phyloP scores from a whole-genome alignment of 2,329 filamentous ascomycete genomes.

The Penicillium rolfsii region DNA sequence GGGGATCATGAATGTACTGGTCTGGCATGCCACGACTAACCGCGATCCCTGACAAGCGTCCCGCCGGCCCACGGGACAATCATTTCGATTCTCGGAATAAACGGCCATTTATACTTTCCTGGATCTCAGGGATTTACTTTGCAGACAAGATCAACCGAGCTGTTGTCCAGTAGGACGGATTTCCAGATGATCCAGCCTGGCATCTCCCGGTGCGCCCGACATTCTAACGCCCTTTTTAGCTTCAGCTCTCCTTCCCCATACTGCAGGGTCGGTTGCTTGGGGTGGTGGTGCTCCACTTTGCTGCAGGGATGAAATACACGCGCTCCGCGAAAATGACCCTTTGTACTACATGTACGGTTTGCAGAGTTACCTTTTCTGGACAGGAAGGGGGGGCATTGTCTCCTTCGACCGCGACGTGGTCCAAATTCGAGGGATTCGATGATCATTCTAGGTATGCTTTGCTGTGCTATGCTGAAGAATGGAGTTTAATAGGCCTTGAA shows the following conservation, averaged over 20 bases:
- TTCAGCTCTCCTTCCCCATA: constrained; percentile 10
- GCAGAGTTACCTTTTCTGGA: background rate
- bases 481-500: constrained; percentile 12
- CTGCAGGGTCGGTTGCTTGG: constrained; percentile 1
- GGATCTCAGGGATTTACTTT: background rate
- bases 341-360: background rate
- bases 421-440: background rate
- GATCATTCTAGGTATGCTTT: constrained; percentile 19
- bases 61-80: background rate
- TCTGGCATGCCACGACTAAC: constrained; percentile 19
- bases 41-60: background rate
- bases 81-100: background rate
- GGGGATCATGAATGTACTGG: constrained; percentile 17
- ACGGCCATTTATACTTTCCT: background rate
- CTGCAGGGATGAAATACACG: constrained; percentile 17
- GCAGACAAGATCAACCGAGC: background rate
- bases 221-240: constrained; percentile 15
- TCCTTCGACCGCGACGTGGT: constrained; percentile 1
- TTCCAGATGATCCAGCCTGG: background rate
- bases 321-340: constrained; percentile 6
- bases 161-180: background rate
- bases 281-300: constrained; percentile 4
- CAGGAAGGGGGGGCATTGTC: background rate
- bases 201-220: constrained; percentile 4
- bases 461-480: background rate